Conservation (phyloP, 2,329 filamentous ascomycete genomes). For the Ophiocordyceps sinensis region DNA sequence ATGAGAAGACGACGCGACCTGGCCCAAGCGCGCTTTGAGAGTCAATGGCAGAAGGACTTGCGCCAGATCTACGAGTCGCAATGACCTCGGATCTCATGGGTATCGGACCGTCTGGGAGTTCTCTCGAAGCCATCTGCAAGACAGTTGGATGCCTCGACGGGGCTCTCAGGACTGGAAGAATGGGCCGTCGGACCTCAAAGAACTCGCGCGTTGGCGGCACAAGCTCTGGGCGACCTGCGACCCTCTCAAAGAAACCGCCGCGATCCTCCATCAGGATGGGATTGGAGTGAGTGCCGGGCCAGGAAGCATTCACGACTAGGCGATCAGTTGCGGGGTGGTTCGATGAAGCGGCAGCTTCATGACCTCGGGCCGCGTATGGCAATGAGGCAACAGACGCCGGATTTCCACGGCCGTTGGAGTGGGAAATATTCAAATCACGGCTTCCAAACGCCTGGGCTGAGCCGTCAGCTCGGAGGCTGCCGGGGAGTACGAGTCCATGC, state of each 20-base stretch:
- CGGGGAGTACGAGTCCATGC: neutral
- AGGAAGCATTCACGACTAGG: conserved; percentile 15
- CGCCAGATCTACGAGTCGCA: too few relatives aligned
- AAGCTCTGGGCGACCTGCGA: conserved; percentile 5
- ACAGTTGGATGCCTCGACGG: too few relatives aligned
- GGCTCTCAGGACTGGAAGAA: neutral
- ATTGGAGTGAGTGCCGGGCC: conserved; percentile 16
- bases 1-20: too few relatives aligned
- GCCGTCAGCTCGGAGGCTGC: neutral
- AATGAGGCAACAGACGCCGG: neutral
- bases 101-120: too few relatives aligned
- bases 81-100: too few relatives aligned
- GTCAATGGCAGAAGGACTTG: too few relatives aligned
- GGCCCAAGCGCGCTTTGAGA: too few relatives aligned
- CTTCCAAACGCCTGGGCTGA: neutral
- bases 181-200: conserved; percentile 1
- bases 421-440: neutral
- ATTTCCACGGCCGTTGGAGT: too few relatives aligned
- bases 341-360: conserved; percentile 6
- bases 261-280: conserved; percentile 25
- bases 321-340: conserved; percentile 10
- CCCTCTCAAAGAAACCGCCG: conserved; percentile 21
- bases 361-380: conserved; percentile 1
- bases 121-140: too few relatives aligned
- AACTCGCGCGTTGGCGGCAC: neutral